These are phyloP conservation scores for Wickerhamiella sorbophila DNA, from an alignment of 805 yeast species.

Conservation along the genomic window DNA sequence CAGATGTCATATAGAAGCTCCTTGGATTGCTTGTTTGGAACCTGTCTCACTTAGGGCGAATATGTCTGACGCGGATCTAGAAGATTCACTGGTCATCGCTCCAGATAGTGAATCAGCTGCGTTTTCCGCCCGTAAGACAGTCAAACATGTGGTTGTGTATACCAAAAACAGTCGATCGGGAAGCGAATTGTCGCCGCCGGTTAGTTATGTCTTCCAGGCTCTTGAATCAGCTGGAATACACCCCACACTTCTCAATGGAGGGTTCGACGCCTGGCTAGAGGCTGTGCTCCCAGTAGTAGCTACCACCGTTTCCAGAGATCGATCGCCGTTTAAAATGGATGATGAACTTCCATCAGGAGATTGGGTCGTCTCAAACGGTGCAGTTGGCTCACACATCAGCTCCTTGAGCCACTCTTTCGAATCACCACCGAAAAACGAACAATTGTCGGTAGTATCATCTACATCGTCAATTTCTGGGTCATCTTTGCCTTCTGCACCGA, in stretches of 20 bases:
- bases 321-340: not conserved
- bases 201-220: slow-evolving; percentile 26
- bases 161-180: slow-evolving; percentile 28
- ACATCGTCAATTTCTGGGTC: not conserved
- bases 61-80: slow-evolving; percentile 53
- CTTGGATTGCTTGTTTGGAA: slow-evolving; percentile 56
- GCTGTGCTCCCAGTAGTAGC: slow-evolving; percentile 13
- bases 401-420: too few species aligned
- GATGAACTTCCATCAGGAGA: not conserved
- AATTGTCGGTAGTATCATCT: not conserved
- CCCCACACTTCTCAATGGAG: slow-evolving; percentile 37
- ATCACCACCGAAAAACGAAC: too few species aligned
- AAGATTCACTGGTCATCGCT: slow-evolving; percentile 41
- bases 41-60: slow-evolving; percentile 43
- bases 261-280: slow-evolving; percentile 34
- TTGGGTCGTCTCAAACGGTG: not conserved
- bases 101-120: slow-evolving; percentile 40
- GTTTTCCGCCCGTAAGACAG: slow-evolving; percentile 40
- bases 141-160: slow-evolving; percentile 52
- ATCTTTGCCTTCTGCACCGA: not conserved
- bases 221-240: slow-evolving; percentile 29
- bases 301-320: not conserved
- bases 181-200: slow-evolving; percentile 20
- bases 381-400: too few species aligned
- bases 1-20: slow-evolving; percentile 45